Percentiles rank a stretch among this genome's conserved stretches.
Conservation (phyloP, 371 early-diverging fungal genomes). For the Edhazardia aedis region DNA sequence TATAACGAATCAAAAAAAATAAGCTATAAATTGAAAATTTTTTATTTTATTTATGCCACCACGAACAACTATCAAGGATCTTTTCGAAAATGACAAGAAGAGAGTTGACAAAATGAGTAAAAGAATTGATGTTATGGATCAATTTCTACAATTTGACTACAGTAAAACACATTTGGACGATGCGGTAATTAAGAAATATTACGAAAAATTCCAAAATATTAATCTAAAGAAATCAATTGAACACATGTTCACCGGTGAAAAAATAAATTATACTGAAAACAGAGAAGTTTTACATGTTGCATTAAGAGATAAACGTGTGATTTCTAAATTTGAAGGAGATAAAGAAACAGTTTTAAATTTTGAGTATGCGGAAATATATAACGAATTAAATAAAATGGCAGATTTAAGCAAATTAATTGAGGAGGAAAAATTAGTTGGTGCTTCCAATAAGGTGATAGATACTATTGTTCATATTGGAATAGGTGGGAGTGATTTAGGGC, state of each 20-base stretch:
- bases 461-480: constrained; percentile 94
- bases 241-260: constrained; percentile 74
- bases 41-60: too few relatives aligned
- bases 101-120: too few relatives aligned
- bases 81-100: too few relatives aligned
- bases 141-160: too few relatives aligned
- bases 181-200: not conserved
- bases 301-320: constrained; percentile 61
- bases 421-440: constrained; percentile 68
- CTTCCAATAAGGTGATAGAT: constrained; percentile 68
- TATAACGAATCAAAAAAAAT: too few relatives aligned
- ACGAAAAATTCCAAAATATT: not conserved
- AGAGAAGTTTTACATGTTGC: constrained; percentile 83
- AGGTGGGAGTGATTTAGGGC: constrained; percentile 96
- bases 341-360: constrained; percentile 57
- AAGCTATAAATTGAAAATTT: too few relatives aligned
- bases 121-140: too few relatives aligned
- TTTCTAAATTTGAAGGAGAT: constrained; percentile 58
- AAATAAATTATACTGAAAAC: constrained; percentile 85
- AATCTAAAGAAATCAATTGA: constrained; percentile 27
- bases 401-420: constrained; percentile 59
- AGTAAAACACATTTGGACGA: not conserved
- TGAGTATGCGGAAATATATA: constrained; percentile 54
- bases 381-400: constrained; percentile 72
- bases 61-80: too few relatives aligned